phyloP scores from a whole-genome alignment of 2,329 filamentous ascomycete species.

The Pseudopithomyces maydicus region DNA sequence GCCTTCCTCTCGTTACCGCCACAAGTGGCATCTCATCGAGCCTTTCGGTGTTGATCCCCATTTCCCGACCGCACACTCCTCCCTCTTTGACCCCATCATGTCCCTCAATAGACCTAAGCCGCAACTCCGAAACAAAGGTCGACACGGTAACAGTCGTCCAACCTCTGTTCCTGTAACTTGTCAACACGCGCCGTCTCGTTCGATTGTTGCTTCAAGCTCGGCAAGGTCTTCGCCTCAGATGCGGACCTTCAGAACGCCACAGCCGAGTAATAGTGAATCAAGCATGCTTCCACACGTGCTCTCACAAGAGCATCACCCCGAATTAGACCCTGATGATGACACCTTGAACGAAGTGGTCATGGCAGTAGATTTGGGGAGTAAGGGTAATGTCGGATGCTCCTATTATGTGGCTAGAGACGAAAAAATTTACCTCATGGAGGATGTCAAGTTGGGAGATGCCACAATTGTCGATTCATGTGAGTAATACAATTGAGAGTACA shows the following conservation, averaged over 20 bases:
- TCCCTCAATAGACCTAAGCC: conserved; percentile 11
- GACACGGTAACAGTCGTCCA: conserved; percentile 12
- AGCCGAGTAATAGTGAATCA: neutral
- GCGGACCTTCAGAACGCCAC: neutral
- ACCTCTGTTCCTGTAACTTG: conserved; percentile 12
- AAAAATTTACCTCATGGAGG: conserved; percentile 76
- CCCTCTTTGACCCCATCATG: conserved; percentile 14
- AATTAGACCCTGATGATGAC: conserved; percentile 51
- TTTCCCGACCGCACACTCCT: neutral
- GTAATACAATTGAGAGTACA: conserved; percentile 15
- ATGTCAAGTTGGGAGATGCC: conserved; percentile 71
- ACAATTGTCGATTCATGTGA: conserved; percentile 60
- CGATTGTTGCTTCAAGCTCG: conserved; percentile 3
- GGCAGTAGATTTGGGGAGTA: conserved; percentile 76
- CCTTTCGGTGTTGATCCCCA: neutral
- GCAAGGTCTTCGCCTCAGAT: neutral
- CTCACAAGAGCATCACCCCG: neutral
- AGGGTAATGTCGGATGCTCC: conserved; percentile 77
- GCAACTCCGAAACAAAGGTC: conserved; percentile 14
- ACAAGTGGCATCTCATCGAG: neutral
- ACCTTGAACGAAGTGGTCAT: conserved; percentile 73
- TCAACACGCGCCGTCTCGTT: conserved; percentile 14
- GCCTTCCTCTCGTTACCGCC: conserved; percentile 20
- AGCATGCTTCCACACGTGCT: neutral
- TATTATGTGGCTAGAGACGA: conserved; percentile 77